Percentiles rank a stretch among this genome's conserved stretches.
phyloP scores from a whole-genome alignment of 2,329 filamentous ascomycete genomes.

The Alternaria triticina region DNA sequence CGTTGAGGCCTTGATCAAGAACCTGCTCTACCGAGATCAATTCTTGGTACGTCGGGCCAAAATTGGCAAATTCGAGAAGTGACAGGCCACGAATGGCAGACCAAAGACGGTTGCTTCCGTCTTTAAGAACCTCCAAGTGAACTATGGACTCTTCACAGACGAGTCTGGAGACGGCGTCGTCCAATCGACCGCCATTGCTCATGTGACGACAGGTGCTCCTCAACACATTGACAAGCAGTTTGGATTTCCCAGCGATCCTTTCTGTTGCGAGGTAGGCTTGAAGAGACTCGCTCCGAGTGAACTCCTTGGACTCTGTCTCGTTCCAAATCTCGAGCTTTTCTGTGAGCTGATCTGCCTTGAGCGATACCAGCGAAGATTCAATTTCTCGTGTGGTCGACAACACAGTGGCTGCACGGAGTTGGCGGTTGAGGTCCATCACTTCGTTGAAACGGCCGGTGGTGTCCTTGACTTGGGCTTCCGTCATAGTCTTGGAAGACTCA shows the following conservation, averaged over 20 bases:
- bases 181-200: conserved; percentile 71
- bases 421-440: conserved; percentile 96
- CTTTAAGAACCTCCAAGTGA: conserved; percentile 82
- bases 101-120: conserved; percentile 84
- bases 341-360: conserved; percentile 86
- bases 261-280: conserved; percentile 87
- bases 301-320: conserved; percentile 63
- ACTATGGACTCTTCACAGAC: conserved; percentile 75
- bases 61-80: conserved; percentile 76
- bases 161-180: conserved; percentile 75
- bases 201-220: conserved; percentile 61
- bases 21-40: conserved; percentile 90
- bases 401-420: conserved; percentile 85
- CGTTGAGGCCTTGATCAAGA: conserved; percentile 87
- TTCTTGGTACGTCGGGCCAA: conserved; percentile 82
- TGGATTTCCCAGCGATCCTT: conserved; percentile 84
- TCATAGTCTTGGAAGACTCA: conserved; percentile 88
- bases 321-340: conserved; percentile 79
- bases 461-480: conserved; percentile 90
- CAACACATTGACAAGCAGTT: conserved; percentile 20
- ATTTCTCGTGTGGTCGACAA: conserved; percentile 96
- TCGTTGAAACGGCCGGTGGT: conserved; percentile 85
- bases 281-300: conserved; percentile 80
- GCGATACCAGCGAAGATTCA: conserved; percentile 82
- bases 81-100: conserved; percentile 80